Percentiles rank a stretch among this genome's conserved stretches.
phyloP scores from a whole-genome alignment of 2,329 filamentous ascomycete genomes.

The Neoarthrinium moseri region DNA sequence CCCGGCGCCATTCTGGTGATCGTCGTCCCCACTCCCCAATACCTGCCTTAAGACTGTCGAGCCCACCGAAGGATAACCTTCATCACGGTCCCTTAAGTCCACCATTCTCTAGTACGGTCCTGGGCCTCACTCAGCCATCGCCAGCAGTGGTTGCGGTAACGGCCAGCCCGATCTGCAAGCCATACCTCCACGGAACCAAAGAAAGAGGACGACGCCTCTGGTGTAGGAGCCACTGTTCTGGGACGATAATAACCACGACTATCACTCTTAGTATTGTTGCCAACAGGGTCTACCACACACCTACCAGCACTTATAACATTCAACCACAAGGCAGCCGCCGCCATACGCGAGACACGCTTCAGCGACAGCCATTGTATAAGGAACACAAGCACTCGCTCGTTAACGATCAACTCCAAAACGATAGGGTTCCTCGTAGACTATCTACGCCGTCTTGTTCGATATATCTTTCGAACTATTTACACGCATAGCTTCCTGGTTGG shows the following conservation, averaged over 20 bases:
- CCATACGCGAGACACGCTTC: too few species aligned
- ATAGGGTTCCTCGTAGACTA: too few species aligned
- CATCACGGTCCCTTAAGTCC: not conserved
- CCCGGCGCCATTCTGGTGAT: constrained; percentile 28
- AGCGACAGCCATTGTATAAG: too few species aligned
- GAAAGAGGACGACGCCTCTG: not conserved
- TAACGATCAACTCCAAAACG: too few species aligned
- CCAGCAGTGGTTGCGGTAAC: constrained; percentile 8
- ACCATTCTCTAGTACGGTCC: constrained; percentile 4
- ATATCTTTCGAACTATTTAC: too few species aligned
- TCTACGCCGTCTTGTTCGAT: too few species aligned
- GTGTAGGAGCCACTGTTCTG: not conserved
- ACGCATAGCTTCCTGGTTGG: too few species aligned
- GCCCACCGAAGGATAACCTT: constrained; percentile 19
- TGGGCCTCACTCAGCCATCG: constrained; percentile 7
- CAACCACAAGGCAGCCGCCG: too few species aligned
- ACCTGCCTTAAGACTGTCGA: constrained; percentile 22
- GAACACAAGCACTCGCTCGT: too few species aligned
- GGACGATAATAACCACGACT: not conserved
- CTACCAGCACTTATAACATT: too few species aligned
- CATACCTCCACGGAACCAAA: not conserved
- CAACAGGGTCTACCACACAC: too few species aligned
- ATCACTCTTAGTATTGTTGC: too few species aligned
- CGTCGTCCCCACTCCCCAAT: constrained; percentile 29
- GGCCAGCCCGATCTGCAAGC: constrained; percentile 6